Conservation (phyloP, 495 filamentous ascomycete species). For the Schizothecium vesticola region DNA sequence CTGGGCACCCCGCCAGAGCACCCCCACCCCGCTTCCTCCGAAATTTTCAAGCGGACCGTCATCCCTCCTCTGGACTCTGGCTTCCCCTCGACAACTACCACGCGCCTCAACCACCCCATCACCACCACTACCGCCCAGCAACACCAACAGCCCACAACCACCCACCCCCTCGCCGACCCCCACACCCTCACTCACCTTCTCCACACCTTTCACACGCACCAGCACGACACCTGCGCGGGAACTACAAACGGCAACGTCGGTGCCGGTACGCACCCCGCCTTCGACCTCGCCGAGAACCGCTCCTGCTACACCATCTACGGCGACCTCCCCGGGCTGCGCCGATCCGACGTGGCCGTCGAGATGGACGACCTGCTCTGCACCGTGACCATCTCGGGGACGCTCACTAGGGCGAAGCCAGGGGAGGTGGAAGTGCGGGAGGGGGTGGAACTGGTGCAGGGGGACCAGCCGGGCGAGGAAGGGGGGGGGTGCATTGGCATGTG, state of each 20-base stretch:
- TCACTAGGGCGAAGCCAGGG: not conserved
- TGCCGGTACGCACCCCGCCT: constrained; percentile 2
- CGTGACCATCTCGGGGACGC: constrained; percentile 7
- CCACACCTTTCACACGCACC: constrained; percentile 13
- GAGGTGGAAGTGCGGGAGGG: not conserved
- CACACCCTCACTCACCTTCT: constrained; percentile 10
- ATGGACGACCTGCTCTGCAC: constrained; percentile 10
- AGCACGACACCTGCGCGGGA: not conserved
- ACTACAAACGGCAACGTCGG: not conserved
- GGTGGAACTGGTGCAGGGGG: not conserved
- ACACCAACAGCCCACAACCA: not conserved
- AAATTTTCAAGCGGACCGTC: constrained; percentile 2
- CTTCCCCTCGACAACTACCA: not conserved
- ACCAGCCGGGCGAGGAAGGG: not conserved
- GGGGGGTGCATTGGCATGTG: constrained; percentile 12
- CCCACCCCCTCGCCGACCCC: not conserved
- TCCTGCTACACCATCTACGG: constrained; percentile 14
- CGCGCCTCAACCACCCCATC: not conserved
- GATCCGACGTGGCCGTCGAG: constrained; percentile 4
- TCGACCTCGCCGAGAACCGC: constrained; percentile 11
- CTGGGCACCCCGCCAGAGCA: not conserved
- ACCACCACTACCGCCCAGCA: not conserved
- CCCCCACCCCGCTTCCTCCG: not conserved
- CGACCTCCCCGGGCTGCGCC: constrained; percentile 8
- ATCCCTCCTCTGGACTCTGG: not conserved